Evolutionary conservation across 2,329 filamentous ascomycete species (phyloP), one percentile per base, ranked within the genome.

Genomic region (Ceratocystis variospora): DNA sequence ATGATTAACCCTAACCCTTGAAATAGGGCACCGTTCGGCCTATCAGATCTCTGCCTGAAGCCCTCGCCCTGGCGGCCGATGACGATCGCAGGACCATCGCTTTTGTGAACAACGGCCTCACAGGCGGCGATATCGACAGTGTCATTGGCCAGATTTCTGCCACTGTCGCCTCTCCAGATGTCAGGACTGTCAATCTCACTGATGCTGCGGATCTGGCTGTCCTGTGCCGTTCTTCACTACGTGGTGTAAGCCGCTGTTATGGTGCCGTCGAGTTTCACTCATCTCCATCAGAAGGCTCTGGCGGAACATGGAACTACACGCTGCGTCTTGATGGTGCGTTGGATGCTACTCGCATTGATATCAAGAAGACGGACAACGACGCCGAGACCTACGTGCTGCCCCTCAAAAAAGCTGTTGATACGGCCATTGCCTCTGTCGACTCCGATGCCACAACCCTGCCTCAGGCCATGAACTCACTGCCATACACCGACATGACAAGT

Each of bases 221-320:
- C 31, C 77, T 81, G 28, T 95, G 90, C 72, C 81, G 80, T 33
- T 86, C 81, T 70, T 81, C 79, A 48, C 75, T 89, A 63, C 78
- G 83, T 46, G 88, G 88, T 19, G 85, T 88, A 0, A 87, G 87
- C 12, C 77, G 75, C 0, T 94, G 89, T 74, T 91, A 87, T 72
- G 87, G 83, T 19, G 90, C 87, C 7, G 82, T 88, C 1, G 83
- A 87, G 3, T 93, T 95, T 76, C 79, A 84, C 65, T 87, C 87
- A 0, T 95, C 89, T 4, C 89, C 90, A 0, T 80, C 75, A 1
- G 86, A 94, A 76, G 89, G 89, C 8, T 69, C 73, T 0, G 81
- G 80, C 5, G 81, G 81, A 1, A 75, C 82, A 57, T 96, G 92
- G 92, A 95, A 94, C 75, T 96, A 96, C 73, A 92, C 89, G 0